Evolutionary conservation across 768 basidiomycete genomes (phyloP).

Genomic region (Pisolithus sp.): DNA sequence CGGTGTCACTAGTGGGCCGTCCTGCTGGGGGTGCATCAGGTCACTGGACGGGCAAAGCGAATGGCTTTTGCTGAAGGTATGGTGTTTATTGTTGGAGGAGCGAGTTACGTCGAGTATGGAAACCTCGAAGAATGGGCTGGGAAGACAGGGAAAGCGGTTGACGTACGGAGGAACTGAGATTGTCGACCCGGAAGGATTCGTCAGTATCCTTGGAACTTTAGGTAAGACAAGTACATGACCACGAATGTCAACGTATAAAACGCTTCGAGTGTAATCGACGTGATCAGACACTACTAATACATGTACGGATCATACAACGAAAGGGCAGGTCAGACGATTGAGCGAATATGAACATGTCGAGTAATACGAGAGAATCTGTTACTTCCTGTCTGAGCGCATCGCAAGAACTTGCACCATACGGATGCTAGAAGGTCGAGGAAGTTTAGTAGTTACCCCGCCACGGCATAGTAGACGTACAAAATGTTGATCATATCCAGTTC

Average conservation of each 20-base stretch:
- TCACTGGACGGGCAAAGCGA: slow-evolving; percentile 38
- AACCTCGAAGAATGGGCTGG: slow-evolving; percentile 92
- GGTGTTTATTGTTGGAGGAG: slow-evolving; percentile 94
- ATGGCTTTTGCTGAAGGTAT: slow-evolving; percentile 86
- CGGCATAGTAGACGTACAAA: slow-evolving; percentile 45
- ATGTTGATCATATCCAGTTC: slow-evolving; percentile 90
- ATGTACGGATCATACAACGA: not conserved
- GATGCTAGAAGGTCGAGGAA: slow-evolving; percentile 39
- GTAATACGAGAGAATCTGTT: not conserved
- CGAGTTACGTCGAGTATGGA: slow-evolving; percentile 95
- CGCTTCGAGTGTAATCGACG: slow-evolving; percentile 20
- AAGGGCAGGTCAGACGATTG: not conserved
- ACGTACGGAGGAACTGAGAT: slow-evolving; percentile 98
- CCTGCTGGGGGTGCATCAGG: slow-evolving; percentile 27
- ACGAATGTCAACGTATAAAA: not conserved
- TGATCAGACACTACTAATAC: not conserved
- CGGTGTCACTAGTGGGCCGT: slow-evolving; percentile 42
- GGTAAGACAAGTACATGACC: slow-evolving; percentile 39
- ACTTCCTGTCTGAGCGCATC: slow-evolving; percentile 54
- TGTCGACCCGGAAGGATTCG: slow-evolving; percentile 80
- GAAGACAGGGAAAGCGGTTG: slow-evolving; percentile 74
- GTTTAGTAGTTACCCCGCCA: slow-evolving; percentile 1
- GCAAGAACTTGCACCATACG: slow-evolving; percentile 76
- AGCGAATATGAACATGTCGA: slow-evolving; percentile 20
- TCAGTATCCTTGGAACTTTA: slow-evolving; percentile 60